Evolutionary conservation across 164 flowering plant species (phyloP).

Genomic region (Paratinospora sagittata): DNA sequence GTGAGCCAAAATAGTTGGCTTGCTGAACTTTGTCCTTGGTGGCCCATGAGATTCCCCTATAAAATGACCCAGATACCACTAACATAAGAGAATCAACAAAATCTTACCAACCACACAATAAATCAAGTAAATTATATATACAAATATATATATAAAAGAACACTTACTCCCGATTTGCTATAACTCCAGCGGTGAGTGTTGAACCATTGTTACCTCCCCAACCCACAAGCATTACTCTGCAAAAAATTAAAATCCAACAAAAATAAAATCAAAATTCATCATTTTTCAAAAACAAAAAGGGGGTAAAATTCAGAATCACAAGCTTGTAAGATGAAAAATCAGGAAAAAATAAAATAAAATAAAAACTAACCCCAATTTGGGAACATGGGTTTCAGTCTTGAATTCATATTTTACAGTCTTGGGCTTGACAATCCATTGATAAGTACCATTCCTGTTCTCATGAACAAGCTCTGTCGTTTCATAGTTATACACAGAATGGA

Average conservation of each 20-base stretch:
- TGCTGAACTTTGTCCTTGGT: constrained; percentile 95
- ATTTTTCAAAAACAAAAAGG: constrained; percentile 3
- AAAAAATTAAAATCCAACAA: background rate
- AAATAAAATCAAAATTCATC: background rate
- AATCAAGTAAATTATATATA: background rate
- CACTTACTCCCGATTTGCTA: constrained; percentile 89
- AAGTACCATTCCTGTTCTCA: constrained; percentile 69
- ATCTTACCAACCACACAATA: background rate
- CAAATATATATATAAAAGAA: background rate
- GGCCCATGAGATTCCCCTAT: constrained; percentile 98
- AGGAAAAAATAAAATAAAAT: too few species aligned
- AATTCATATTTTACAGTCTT: constrained; percentile 81
- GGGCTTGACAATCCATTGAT: constrained; percentile 92
- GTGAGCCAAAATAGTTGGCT: constrained; percentile 95
- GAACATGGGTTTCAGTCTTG: constrained; percentile 76
- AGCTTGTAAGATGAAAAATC: too few species aligned
- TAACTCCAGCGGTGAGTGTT: constrained; percentile 88
- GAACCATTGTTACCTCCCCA: constrained; percentile 99
- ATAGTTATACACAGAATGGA: constrained; percentile 72
- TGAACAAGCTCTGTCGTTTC: constrained; percentile 93
- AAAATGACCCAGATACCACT: constrained; percentile 4
- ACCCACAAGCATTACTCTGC: constrained; percentile 97
- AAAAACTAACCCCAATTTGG: constrained; percentile 70
- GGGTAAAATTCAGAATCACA: background rate
- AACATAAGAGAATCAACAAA: background rate